Base-by-base conservation (phyloP, 31 red algal genomes). In the Odonthalia washingtoniensis region DNA sequence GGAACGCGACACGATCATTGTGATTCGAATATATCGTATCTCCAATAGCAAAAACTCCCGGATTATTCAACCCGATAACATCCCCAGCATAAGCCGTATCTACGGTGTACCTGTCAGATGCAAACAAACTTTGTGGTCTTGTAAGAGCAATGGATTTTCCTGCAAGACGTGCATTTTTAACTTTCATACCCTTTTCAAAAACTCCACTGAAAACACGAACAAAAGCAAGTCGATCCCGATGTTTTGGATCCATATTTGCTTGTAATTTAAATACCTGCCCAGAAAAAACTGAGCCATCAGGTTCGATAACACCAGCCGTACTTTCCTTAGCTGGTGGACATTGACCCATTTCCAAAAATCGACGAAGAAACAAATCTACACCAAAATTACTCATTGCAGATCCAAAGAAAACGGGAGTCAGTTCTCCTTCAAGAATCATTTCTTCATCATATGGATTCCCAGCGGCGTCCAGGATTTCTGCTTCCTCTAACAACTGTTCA, bases 321-420 rank as follows among this genome's bases (percentile, higher is more conserved):
- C 80, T 77, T 5, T 83, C 63, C 40, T 86, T 81, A 2, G 82
- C 72, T 70, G 90, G 81, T 12, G 95, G 95, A 57, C 85, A 77
- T 26, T 72, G 67, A 42, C 90, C 95, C 63, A 93, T 84, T 35
- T 93, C 81, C 16, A 93, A 57, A 66, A 97, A 97, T 2, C 70
- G 46, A 1, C 79, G 70, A 0, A 97, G 87, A 46, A 97, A 90
- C 60, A 93, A 61, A 62, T 97, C 83, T 2, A 97, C 95, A 30
- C 95, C 95, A 83, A 97, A 97, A 74, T 97, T 97, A 49, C 53
- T 90, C 90, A 97, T 97, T 16, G 95, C 95, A 43, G 80, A 87
- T 34, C 95, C 95, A 74, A 97, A 97, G 57, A 91, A 97, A 70
- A 97, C 65, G 17, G 91, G 91, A 27, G 87, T 93, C 12, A 88